Percentiles rank a stretch among this genome's conserved stretches.
Conservation (phyloP, 768 basidiomycete species). For the Rhodotorula kratochvilovae region DNA sequence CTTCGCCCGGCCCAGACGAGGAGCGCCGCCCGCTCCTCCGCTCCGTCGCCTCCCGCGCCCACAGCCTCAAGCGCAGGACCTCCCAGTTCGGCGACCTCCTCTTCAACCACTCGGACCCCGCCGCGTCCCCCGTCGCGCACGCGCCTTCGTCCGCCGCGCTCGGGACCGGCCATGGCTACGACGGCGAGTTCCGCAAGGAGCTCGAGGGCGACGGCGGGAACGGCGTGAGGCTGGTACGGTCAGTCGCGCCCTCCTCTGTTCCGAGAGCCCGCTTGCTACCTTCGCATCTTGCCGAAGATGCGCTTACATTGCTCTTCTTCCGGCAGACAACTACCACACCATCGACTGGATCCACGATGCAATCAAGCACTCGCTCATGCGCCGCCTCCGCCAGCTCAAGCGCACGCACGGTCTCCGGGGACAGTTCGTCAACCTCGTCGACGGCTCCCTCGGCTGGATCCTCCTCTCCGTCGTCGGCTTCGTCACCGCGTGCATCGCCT, state of each 20-base stretch:
- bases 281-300: too few species aligned
- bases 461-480: constrained; percentile 81
- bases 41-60: constrained; percentile 1
- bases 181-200: constrained; percentile 28
- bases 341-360: constrained; percentile 91
- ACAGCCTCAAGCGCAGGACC: constrained; percentile 8
- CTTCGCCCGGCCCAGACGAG: background rate
- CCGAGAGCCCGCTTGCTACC: too few species aligned
- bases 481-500: constrained; percentile 77
- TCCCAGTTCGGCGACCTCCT: constrained; percentile 6
- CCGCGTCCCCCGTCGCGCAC: background rate
- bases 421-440: constrained; percentile 29
- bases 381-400: constrained; percentile 23
- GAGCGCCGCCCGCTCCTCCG: constrained; percentile 10
- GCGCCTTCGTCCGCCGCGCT: background rate
- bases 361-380: constrained; percentile 45
- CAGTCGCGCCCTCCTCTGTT: background rate
- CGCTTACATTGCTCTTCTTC: too few species aligned
- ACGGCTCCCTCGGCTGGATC: constrained; percentile 56
- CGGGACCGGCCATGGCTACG: constrained; percentile 9
- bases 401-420: constrained; percentile 31
- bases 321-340: constrained; percentile 36
- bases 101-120: constrained; percentile 6
- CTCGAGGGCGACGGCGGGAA: constrained; percentile 36
- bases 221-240: constrained; percentile 48